Evolutionary conservation across 2,329 filamentous ascomycete species (phyloP).

Genomic region (Penicillium vulpinum): DNA sequence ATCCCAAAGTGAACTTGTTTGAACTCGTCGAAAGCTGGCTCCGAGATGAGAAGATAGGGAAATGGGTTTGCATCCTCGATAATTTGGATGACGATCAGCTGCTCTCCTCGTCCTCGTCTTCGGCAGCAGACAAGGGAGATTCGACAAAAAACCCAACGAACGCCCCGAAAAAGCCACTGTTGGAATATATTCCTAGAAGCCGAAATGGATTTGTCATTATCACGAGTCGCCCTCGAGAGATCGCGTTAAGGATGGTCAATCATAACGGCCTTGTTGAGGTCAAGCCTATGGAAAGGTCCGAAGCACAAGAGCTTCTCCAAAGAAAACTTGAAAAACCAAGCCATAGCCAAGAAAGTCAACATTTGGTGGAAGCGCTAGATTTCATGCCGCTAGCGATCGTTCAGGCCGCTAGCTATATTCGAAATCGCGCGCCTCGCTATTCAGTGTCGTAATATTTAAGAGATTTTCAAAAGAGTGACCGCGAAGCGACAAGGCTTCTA

Average conservation of each 20-base stretch:
- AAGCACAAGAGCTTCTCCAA: neutral
- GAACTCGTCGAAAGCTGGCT: neutral
- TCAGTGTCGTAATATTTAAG: constrained; percentile 15
- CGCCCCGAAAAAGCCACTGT: neutral
- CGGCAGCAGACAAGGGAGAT: neutral
- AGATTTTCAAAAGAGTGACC: constrained; percentile 36
- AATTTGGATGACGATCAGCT: neutral
- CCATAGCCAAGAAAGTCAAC: neutral
- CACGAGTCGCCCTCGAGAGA: neutral
- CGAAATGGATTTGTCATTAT: neutral
- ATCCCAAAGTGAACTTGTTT: too few species aligned
- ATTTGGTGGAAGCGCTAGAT: constrained; percentile 19
- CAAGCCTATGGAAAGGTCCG: neutral
- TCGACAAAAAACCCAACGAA: neutral
- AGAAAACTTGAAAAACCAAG: neutral
- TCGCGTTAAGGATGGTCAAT: neutral
- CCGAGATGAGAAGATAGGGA: neutral
- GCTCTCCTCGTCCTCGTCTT: neutral
- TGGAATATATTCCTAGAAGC: neutral
- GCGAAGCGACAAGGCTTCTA: constrained; percentile 28
- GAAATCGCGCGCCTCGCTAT: neutral
- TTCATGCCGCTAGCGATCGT: constrained; percentile 31
- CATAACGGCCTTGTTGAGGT: neutral
- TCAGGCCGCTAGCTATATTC: constrained; percentile 28
- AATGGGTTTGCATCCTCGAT: neutral